Base-by-base conservation (phyloP, 1,284 basidiomycete species). In the Cystobasidiaceae sp. region DNA sequence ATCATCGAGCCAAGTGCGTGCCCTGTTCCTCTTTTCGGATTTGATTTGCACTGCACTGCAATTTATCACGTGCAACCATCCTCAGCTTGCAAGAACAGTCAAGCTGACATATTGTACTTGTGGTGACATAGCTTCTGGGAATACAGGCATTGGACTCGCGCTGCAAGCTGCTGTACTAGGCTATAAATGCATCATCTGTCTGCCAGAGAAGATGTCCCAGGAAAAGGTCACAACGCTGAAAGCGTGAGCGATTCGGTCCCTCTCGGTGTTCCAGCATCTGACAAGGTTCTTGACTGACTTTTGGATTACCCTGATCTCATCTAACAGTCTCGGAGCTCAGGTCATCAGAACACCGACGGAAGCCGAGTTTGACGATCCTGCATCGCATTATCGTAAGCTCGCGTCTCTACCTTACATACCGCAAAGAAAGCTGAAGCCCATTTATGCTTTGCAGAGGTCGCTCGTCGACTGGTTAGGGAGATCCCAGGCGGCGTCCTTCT, bases 181-280 rank as follows among this genome's bases (percentile, higher is more conserved):
- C 86, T 79, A 79, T 70, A 75, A 78, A 55, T 81, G 79, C 73
- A 93, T 98, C 76, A 98, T 98, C 77, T 93, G 91, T 63, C 52
- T 64, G 75, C 94, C 93, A 51, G 87, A 93, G 75, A 98, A 97
- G 81, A 98, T 97, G 94, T 92, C 89, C 3, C 79, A 87, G 66
- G 93, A 98, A 79, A 98, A 98, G 78, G 92, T 94, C 79, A 90
- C 90, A 9, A 85, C 90, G 41, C 81, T 98, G 48, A 85, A 89
- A 62, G 91, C 92, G 69, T 70, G 25, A 44, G 65, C n/a, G n/a
- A n/a, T n/a, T n/a, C n/a, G n/a, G n/a, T 9, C 6, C 33, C 32
- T 41, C 15, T 23, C 7, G 2, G 9, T 23, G 17, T 19, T 59
- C 13, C 11, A n/a, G 25, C 5, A 17, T 19, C 28, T 21, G 17